phyloP scores from a whole-genome alignment of 108 stramenopile species.

The Asterionellopsis glacialis region DNA sequence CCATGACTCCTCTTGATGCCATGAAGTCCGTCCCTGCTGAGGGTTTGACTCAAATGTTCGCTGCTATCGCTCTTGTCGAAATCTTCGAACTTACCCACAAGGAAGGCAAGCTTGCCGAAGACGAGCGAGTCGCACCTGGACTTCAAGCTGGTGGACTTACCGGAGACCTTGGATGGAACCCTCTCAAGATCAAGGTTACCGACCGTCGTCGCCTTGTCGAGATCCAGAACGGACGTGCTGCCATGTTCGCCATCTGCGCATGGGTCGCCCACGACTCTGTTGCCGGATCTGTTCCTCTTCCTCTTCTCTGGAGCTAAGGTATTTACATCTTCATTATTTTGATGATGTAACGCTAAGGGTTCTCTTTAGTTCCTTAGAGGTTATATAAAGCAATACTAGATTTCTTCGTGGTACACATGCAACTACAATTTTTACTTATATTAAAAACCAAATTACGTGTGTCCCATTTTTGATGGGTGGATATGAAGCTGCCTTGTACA shows the following conservation, averaged over 20 bases:
- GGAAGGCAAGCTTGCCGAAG: conserved; percentile 39
- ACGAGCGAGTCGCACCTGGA: conserved; percentile 45
- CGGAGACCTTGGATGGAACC: conserved; percentile 61
- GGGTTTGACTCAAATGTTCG: conserved; percentile 55
- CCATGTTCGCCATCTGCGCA: conserved; percentile 64
- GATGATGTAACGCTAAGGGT: not conserved
- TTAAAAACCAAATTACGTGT: too few species aligned
- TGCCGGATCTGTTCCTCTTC: conserved; percentile 53
- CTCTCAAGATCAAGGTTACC: conserved; percentile 38
- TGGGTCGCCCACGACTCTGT: conserved; percentile 50
- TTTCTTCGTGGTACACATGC: not conserved
- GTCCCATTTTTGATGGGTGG: too few species aligned
- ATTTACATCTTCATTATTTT: too few species aligned
- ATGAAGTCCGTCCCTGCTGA: conserved; percentile 47
- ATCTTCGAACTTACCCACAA: conserved; percentile 60
- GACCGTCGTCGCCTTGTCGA: conserved; percentile 42
- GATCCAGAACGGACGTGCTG: conserved; percentile 66
- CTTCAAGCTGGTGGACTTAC: conserved; percentile 53
- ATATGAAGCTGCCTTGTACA: too few species aligned
- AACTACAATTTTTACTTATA: too few species aligned
- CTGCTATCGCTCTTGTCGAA: conserved; percentile 47
- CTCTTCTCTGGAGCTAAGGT: conserved; percentile 39
- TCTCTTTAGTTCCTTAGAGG: not conserved
- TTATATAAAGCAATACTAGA: not conserved
- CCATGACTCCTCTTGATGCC: conserved; percentile 54